phyloP scores from a whole-genome alignment of 495 filamentous ascomycete genomes.

The Daldinia vernicosa region DNA sequence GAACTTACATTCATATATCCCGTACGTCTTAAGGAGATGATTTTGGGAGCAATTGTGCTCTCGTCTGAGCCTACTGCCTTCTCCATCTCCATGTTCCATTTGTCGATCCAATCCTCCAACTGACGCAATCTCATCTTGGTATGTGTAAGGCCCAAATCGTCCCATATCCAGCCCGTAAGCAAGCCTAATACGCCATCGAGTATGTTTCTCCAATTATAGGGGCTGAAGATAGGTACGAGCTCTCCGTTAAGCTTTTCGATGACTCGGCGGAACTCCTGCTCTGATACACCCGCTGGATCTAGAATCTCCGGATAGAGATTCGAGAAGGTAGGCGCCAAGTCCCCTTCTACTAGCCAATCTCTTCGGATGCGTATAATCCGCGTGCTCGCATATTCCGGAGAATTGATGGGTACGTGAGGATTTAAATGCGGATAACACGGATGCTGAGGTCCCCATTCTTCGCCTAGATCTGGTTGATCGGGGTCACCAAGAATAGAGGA shows the following conservation, averaged over 20 bases:
- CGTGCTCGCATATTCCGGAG: constrained; percentile 75
- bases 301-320: constrained; percentile 96
- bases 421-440: constrained; percentile 94
- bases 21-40: constrained; percentile 79
- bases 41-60: constrained; percentile 66
- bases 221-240: constrained; percentile 76
- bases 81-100: constrained; percentile 76
- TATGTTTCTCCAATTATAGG: constrained; percentile 73
- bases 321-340: constrained; percentile 91
- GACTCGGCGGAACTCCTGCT: constrained; percentile 82
- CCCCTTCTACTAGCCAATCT: constrained; percentile 89
- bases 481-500: constrained; percentile 65
- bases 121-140: constrained; percentile 72
- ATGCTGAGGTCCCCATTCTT: constrained; percentile 87
- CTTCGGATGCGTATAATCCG: constrained; percentile 89
- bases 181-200: constrained; percentile 79
- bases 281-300: constrained; percentile 79
- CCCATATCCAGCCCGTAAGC: constrained; percentile 90
- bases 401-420: constrained; percentile 83
- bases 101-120: constrained; percentile 80
- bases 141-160: constrained; percentile 79
- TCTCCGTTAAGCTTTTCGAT: constrained; percentile 79
- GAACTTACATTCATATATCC: constrained; percentile 83
- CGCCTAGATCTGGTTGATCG: constrained; percentile 60
- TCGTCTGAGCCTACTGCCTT: constrained; percentile 61